Conservation (phyloP, 116 monocot genomes). For the Iris pallida region DNA sequence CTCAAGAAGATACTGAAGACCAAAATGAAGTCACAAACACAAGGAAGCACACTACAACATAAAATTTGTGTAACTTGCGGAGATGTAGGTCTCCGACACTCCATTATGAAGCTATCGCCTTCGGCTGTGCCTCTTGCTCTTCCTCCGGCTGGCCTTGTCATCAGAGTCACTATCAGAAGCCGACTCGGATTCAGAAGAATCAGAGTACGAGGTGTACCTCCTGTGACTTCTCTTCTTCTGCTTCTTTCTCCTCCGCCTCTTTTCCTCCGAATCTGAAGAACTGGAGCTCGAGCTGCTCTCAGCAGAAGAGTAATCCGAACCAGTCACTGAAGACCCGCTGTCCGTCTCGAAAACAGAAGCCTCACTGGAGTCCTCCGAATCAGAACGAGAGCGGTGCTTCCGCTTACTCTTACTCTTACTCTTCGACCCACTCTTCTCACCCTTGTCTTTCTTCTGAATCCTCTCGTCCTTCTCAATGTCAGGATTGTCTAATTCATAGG, state of each 20-base stretch:
- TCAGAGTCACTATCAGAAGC: slow-evolving; percentile 57
- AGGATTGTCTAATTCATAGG: slow-evolving; percentile 64
- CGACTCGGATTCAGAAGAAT: slow-evolving; percentile 64
- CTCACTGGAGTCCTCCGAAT: slow-evolving; percentile 59
- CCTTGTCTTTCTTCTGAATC: slow-evolving; percentile 26
- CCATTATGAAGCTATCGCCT: slow-evolving; percentile 20
- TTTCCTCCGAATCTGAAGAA: slow-evolving; percentile 69
- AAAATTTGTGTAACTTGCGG: not conserved
- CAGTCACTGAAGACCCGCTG: slow-evolving; percentile 54
- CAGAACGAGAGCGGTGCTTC: slow-evolving; percentile 55
- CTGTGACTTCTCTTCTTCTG: slow-evolving; percentile 52
- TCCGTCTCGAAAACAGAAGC: slow-evolving; percentile 85
- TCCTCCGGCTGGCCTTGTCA: slow-evolving; percentile 48
- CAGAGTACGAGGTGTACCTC: slow-evolving; percentile 46
- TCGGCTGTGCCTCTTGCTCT: slow-evolving; percentile 41
- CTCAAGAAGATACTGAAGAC: too few relatives aligned
- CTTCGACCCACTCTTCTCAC: slow-evolving; percentile 25
- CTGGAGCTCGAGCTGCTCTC: slow-evolving; percentile 59
- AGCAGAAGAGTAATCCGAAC: slow-evolving; percentile 51
- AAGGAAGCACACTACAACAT: not conserved
- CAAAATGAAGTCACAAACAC: too few relatives aligned
- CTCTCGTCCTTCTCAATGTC: slow-evolving; percentile 33
- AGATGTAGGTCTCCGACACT: not conserved
- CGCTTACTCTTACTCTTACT: slow-evolving; percentile 86
- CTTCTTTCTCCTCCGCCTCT: slow-evolving; percentile 35